Conservation (phyloP, 768 basidiomycete genomes). For the Collybia sp. region DNA sequence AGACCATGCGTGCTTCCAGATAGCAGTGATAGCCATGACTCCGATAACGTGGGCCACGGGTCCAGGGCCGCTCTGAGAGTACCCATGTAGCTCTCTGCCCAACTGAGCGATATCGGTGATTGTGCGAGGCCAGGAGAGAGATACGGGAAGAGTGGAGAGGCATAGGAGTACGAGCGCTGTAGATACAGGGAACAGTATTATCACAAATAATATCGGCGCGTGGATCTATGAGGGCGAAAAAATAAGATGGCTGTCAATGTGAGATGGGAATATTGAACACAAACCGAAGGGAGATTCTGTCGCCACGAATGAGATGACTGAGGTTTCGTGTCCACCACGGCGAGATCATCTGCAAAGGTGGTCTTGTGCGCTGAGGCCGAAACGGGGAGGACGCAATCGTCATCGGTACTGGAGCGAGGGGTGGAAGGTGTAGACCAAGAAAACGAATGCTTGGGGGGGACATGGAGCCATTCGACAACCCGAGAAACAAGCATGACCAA, state of each 20-base stretch:
- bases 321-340: slow-evolving; percentile 29
- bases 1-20: slow-evolving; percentile 98
- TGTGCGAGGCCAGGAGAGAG: slow-evolving; percentile 72
- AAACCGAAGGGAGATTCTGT: slow-evolving; percentile 25
- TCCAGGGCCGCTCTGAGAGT: slow-evolving; percentile 63
- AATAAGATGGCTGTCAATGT: background rate
- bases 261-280: slow-evolving; percentile 8
- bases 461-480: slow-evolving; percentile 49
- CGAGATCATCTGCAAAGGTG: slow-evolving; percentile 38
- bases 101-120: slow-evolving; percentile 71
- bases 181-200: slow-evolving; percentile 60
- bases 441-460: slow-evolving; percentile 33
- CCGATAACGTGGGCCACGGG: slow-evolving; percentile 74
- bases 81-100: slow-evolving; percentile 71
- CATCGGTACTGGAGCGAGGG: slow-evolving; percentile 31
- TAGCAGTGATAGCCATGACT: slow-evolving; percentile 77
- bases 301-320: slow-evolving; percentile 20
- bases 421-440: slow-evolving; percentile 43
- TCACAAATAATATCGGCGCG: slow-evolving; percentile 35
- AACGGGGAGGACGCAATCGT: slow-evolving; percentile 47
- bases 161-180: slow-evolving; percentile 65
- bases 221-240: slow-evolving; percentile 24
- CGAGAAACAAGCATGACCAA: slow-evolving; percentile 44
- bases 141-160: slow-evolving; percentile 77
- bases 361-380: slow-evolving; percentile 37